Evolutionary conservation across 345 rosid genomes (phyloP).

Genomic region (Citrus hindsii): DNA sequence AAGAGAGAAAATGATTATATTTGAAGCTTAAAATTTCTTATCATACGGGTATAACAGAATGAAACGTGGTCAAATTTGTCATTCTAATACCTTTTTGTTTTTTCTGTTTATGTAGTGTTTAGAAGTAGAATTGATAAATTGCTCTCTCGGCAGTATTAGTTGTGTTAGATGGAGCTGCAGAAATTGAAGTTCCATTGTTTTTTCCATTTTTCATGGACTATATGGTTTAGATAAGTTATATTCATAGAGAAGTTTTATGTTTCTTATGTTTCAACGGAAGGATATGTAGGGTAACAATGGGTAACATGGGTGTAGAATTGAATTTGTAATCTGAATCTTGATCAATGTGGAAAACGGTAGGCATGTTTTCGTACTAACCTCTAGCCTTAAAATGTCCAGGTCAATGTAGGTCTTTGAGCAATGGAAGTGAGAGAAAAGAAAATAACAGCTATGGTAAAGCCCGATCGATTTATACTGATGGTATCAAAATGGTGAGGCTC

Average conservation of each 20-base stretch:
- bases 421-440: slow-evolving; percentile 37
- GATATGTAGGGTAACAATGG: not conserved
- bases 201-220: not conserved
- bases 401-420: slow-evolving; percentile 27
- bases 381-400: not conserved
- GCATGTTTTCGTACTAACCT: not conserved
- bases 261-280: not conserved
- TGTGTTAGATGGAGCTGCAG: not conserved
- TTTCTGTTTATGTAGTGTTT: not conserved
- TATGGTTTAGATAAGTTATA: not conserved
- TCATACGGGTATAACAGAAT: not conserved
- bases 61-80: not conserved
- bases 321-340: not conserved
- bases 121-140: not conserved
- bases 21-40: not conserved
- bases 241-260: not conserved
- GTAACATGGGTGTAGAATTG: not conserved
- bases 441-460: slow-evolving; percentile 71
- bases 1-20: not conserved
- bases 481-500: slow-evolving; percentile 40
- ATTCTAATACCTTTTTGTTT: not conserved
- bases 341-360: not conserved
- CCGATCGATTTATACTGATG: slow-evolving; percentile 64
- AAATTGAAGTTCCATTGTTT: not conserved
- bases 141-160: not conserved